Conservation (phyloP, 2,329 filamentous ascomycete species). For the Triangularia verruculosa region DNA sequence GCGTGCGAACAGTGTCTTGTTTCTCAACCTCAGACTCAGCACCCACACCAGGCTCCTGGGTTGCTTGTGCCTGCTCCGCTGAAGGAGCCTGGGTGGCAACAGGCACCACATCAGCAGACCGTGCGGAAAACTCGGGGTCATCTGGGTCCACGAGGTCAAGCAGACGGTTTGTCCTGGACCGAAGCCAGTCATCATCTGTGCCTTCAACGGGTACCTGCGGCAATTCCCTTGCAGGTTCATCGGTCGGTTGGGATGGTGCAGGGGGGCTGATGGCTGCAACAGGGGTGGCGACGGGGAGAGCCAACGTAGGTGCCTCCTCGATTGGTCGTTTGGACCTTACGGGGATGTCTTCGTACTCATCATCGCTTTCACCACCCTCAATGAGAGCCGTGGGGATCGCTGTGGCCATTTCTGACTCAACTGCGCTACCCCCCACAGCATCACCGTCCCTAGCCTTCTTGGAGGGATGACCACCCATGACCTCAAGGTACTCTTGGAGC, state of each 20-base stretch:
- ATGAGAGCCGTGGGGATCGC: conserved; percentile 23
- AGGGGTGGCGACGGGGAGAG: conserved; percentile 6
- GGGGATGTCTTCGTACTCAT: conserved; percentile 69
- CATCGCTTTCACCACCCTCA: conserved; percentile 61
- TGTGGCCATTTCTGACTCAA: conserved; percentile 5
- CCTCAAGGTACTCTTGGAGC: conserved; percentile 78
- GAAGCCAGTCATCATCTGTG: conserved; percentile 86
- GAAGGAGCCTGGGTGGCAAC: conserved; percentile 21
- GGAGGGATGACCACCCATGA: conserved; percentile 68
- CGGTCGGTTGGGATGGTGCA: conserved; percentile 16
- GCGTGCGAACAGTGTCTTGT: conserved; percentile 30
- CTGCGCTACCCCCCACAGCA: conserved; percentile 5
- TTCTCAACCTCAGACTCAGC: conserved; percentile 1
- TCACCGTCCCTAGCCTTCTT: conserved; percentile 58
- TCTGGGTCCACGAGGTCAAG: conserved; percentile 80
- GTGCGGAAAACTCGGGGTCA: conserved; percentile 40
- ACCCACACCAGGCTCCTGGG: not conserved
- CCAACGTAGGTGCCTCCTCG: conserved; percentile 30
- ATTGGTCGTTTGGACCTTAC: conserved; percentile 47
- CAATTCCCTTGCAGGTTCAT: conserved; percentile 17
- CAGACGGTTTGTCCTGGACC: conserved; percentile 81
- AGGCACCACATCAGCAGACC: conserved; percentile 20
- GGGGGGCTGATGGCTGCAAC: conserved; percentile 10
- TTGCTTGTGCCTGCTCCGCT: conserved; percentile 26
- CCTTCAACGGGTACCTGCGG: conserved; percentile 37